Conservation (phyloP, 1,284 basidiomycete species). For the Microbotryum lychnidis-dioicae region DNA sequence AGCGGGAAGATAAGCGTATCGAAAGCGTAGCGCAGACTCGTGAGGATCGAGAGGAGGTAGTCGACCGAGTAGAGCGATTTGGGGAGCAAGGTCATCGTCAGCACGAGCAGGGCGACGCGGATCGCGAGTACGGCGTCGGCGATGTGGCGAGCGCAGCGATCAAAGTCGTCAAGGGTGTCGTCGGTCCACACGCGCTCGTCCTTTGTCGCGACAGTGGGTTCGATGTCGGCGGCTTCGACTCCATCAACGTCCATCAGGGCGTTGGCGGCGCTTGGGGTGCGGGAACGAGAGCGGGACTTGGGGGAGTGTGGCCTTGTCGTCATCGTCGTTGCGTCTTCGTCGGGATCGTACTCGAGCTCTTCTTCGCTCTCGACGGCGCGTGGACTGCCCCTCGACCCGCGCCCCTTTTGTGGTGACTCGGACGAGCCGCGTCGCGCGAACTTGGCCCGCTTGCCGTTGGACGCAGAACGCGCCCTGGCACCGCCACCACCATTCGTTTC, state of each 20-base stretch:
- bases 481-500: constrained; percentile 14
- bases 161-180: neutral
- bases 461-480: neutral
- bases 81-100: constrained; percentile 16
- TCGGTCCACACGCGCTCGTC: constrained; percentile 15
- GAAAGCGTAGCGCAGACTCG: constrained; percentile 46
- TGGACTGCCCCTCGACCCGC: constrained; percentile 39
- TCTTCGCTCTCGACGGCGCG: constrained; percentile 41
- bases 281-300: neutral
- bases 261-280: neutral
- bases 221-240: neutral
- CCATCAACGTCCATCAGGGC: neutral
- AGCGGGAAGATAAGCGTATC: constrained; percentile 28
- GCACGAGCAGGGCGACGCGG: constrained; percentile 19
- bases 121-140: constrained; percentile 19
- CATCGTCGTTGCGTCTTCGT: constrained; percentile 38
- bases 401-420: constrained; percentile 21
- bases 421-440: neutral
- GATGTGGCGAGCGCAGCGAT: constrained; percentile 4
- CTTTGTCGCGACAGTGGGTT: too few species aligned
- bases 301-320: constrained; percentile 37
- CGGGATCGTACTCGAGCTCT: constrained; percentile 40
- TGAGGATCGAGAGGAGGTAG: constrained; percentile 57
- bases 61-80: constrained; percentile 27
- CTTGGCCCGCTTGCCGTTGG: neutral